Evolutionary conservation across 306 rosid genomes (phyloP).

Genomic region (Prunus mongolica): DNA sequence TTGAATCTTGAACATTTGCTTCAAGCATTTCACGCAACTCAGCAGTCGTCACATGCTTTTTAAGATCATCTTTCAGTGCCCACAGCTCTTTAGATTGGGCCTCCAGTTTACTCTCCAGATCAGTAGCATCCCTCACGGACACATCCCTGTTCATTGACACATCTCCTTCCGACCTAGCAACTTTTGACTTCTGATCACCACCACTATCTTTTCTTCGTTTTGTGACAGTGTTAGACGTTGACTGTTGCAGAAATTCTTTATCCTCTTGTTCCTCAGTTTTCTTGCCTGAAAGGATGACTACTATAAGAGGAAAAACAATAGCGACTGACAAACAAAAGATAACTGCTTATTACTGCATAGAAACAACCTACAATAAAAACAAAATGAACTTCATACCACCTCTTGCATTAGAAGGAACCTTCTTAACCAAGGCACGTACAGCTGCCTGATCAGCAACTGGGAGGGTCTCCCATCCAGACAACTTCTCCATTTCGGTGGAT

Average conservation of each 20-base stretch:
- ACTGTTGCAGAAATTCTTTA: constrained; percentile 27
- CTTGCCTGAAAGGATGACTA: constrained; percentile 37
- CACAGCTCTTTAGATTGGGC: constrained; percentile 73
- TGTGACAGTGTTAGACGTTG: constrained; percentile 51
- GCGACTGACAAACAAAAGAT: constrained; percentile 2
- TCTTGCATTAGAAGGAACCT: constrained; percentile 33
- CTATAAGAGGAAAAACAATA: constrained; percentile 21
- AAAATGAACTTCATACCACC: constrained; percentile 42
- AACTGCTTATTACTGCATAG: not conserved
- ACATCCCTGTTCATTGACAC: constrained; percentile 46
- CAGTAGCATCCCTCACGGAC: constrained; percentile 30
- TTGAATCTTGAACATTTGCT: constrained; percentile 62
- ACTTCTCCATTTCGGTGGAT: constrained; percentile 59
- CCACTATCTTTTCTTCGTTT: constrained; percentile 61
- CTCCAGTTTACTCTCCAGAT: constrained; percentile 57
- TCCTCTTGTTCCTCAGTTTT: constrained; percentile 34
- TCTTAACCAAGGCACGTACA: constrained; percentile 45
- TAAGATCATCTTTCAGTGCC: constrained; percentile 84
- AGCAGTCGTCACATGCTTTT: constrained; percentile 58
- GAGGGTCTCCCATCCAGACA: constrained; percentile 80
- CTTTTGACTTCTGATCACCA: constrained; percentile 56
- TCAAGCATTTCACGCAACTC: constrained; percentile 90
- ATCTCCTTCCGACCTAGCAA: constrained; percentile 54
- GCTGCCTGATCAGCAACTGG: constrained; percentile 72
- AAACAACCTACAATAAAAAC: constrained; percentile 21